A percentile compares a stretch with the other conserved stretches of the same genome.
Conservation (phyloP, 1,284 basidiomycete species). For the Trichosporon inkin region DNA sequence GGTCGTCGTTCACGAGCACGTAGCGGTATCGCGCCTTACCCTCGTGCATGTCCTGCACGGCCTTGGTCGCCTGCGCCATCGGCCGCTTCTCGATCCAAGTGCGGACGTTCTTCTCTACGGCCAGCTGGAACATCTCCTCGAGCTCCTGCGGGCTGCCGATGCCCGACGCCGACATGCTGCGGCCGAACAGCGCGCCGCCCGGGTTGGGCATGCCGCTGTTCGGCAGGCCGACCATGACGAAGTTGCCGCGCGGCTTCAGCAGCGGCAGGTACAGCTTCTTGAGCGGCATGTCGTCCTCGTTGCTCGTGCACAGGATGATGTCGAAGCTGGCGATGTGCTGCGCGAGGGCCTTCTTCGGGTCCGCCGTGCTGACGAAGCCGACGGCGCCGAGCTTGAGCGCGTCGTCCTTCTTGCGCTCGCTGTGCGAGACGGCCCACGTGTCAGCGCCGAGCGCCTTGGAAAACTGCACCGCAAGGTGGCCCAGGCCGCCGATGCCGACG, state of each 20-base stretch:
- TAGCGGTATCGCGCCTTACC: slow-evolving; percentile 53
- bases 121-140: slow-evolving; percentile 48
- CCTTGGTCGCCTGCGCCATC: slow-evolving; percentile 53
- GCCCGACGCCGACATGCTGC: slow-evolving; percentile 38
- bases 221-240: slow-evolving; percentile 50
- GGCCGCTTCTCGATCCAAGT: slow-evolving; percentile 51
- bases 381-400: slow-evolving; percentile 60
- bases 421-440: slow-evolving; percentile 64
- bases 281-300: slow-evolving; percentile 42
- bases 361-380: slow-evolving; percentile 53
- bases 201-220: slow-evolving; percentile 30
- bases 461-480: slow-evolving; percentile 59
- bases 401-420: slow-evolving; percentile 61
- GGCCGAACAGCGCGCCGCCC: slow-evolving; percentile 14
- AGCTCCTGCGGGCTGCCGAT: slow-evolving; percentile 51
- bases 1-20: slow-evolving; percentile 50
- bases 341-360: slow-evolving; percentile 49
- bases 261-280: slow-evolving; percentile 37
- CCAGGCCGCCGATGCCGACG: slow-evolving; percentile 60
- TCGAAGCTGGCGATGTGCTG: slow-evolving; percentile 51
- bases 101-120: slow-evolving; percentile 42
- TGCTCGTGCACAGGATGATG: slow-evolving; percentile 50
- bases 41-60: slow-evolving; percentile 50
- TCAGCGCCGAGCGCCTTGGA: slow-evolving; percentile 60
- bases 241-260: slow-evolving; percentile 48